phyloP scores from a whole-genome alignment of 1,139 yeast genomes.

The Arxiozyma heterogenica region DNA sequence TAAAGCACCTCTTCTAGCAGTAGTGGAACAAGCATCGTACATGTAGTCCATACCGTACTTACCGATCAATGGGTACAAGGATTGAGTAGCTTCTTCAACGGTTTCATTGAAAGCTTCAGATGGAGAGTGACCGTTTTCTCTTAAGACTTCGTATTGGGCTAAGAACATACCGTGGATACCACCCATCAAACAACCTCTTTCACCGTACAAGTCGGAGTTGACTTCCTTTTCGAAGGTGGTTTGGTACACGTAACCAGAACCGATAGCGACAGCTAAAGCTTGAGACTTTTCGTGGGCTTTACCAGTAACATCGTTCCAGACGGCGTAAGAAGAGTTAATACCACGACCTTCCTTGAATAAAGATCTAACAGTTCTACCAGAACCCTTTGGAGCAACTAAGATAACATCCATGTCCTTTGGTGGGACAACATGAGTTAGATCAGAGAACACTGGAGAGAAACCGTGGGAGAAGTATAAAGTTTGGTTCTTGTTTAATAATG shows the following conservation, averaged over 20 bases:
- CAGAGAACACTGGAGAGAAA: slow-evolving; percentile 98
- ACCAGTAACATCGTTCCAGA: slow-evolving; percentile 98
- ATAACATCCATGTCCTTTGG: slow-evolving; percentile 94
- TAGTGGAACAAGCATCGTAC: slow-evolving; percentile 99
- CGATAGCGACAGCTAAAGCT: slow-evolving; percentile 98
- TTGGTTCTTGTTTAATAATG: slow-evolving; percentile 91
- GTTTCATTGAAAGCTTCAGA: slow-evolving; percentile 99
- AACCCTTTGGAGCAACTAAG: slow-evolving; percentile 99
- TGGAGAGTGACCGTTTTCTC: slow-evolving; percentile 99
- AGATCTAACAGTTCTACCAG: slow-evolving; percentile 99
- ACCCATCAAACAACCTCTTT: slow-evolving; percentile 99
- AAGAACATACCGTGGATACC: slow-evolving; percentile 99
- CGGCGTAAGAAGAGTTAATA: slow-evolving; percentile 98
- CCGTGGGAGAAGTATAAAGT: slow-evolving; percentile 99
- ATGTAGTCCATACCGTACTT: slow-evolving; percentile 99
- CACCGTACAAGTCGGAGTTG: slow-evolving; percentile 98
- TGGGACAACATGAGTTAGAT: slow-evolving; percentile 90
- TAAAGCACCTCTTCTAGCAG: slow-evolving; percentile 99
- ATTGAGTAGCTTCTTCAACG: slow-evolving; percentile 99
- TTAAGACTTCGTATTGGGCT: slow-evolving; percentile 98
- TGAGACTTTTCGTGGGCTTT: slow-evolving; percentile 98
- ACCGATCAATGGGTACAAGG: slow-evolving; percentile 97
- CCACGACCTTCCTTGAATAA: slow-evolving; percentile 99
- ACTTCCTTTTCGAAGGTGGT: slow-evolving; percentile 99
- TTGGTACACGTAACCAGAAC: slow-evolving; percentile 99